Evolutionary conservation across 2,329 filamentous ascomycete species (phyloP).

Genomic region (Pseudogymnoascus sp.): DNA sequence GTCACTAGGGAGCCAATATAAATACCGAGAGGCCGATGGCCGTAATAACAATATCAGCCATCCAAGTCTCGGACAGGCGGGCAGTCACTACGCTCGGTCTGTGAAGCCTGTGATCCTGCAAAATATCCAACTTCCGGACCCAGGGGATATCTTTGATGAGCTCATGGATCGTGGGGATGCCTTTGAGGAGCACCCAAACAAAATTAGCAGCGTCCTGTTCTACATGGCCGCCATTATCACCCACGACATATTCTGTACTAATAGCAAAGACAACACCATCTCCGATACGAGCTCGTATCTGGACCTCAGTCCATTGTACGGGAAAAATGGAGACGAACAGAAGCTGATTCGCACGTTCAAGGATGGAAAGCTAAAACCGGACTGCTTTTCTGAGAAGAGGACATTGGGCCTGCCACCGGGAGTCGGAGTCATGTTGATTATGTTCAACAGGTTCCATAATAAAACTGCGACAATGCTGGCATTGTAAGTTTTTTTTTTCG

Average conservation of each 20-base stretch:
- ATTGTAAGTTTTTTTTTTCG: conserved; percentile 26
- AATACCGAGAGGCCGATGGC: conserved; percentile 62
- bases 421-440: conserved; percentile 63
- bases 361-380: conserved; percentile 65
- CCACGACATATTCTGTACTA: conserved; percentile 59
- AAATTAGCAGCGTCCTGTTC: conserved; percentile 69
- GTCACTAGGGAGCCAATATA: conserved; percentile 54
- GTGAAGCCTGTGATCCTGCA: conserved; percentile 54
- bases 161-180: conserved; percentile 46
- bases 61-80: conserved; percentile 60
- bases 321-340: conserved; percentile 49
- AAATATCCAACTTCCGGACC: conserved; percentile 57
- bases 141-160: conserved; percentile 53
- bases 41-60: conserved; percentile 62
- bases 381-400: conserved; percentile 64
- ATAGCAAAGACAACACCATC: conserved; percentile 53
- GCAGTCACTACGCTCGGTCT: conserved; percentile 59
- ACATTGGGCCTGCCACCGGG: conserved; percentile 65
- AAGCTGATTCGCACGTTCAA: conserved; percentile 53
- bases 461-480: conserved; percentile 72
- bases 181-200: conserved; percentile 60
- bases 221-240: conserved; percentile 66
- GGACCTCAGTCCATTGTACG: conserved; percentile 66
- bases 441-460: conserved; percentile 84
- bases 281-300: conserved; percentile 68